A percentile compares a stretch with the other conserved stretches of the same genome.
phyloP scores from a whole-genome alignment of 2,329 filamentous ascomycete genomes.

The Xylaria sp. region DNA sequence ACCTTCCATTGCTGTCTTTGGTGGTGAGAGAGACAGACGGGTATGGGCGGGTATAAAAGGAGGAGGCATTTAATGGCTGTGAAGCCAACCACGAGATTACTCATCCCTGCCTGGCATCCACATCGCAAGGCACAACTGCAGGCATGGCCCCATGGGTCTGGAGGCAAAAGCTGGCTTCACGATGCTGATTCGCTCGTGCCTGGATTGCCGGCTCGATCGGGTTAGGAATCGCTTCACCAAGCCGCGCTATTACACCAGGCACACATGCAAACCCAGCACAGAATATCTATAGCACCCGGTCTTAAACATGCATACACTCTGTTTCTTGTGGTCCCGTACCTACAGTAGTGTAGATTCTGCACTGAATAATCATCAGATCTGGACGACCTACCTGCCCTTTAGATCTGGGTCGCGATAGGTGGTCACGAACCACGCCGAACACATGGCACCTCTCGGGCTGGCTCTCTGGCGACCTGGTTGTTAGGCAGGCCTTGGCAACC shows the following conservation, averaged over 20 bases:
- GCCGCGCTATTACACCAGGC: constrained; percentile 13
- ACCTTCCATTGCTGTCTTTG: not conserved
- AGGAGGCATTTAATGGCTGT: constrained; percentile 25
- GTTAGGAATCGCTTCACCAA: constrained; percentile 24
- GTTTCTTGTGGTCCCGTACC: not conserved
- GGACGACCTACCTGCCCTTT: not conserved
- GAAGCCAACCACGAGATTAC: constrained; percentile 18
- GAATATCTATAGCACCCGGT: constrained; percentile 7
- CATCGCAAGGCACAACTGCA: constrained; percentile 31
- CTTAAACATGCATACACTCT: constrained; percentile 9
- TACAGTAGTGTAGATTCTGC: constrained; percentile 6
- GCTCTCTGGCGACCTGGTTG: constrained; percentile 32
- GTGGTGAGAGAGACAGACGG: not conserved
- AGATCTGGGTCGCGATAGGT: constrained; percentile 37
- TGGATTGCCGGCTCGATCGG: constrained; percentile 28
- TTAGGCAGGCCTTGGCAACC: constrained; percentile 17
- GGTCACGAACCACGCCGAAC: constrained; percentile 36
- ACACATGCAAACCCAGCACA: not conserved
- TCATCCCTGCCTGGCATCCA: constrained; percentile 27
- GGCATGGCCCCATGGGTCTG: not conserved
- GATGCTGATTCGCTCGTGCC: constrained; percentile 36
- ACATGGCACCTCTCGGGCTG: constrained; percentile 44
- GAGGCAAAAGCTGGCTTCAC: constrained; percentile 21
- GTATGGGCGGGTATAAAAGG: constrained; percentile 21
- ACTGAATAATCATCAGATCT: constrained; percentile 11